Percentiles rank a stretch among this genome's conserved stretches.
These are phyloP conservation scores for Aspergillus udagawae DNA, from an alignment of 2,329 filamentous ascomycete species.

Conservation along the genomic window DNA sequence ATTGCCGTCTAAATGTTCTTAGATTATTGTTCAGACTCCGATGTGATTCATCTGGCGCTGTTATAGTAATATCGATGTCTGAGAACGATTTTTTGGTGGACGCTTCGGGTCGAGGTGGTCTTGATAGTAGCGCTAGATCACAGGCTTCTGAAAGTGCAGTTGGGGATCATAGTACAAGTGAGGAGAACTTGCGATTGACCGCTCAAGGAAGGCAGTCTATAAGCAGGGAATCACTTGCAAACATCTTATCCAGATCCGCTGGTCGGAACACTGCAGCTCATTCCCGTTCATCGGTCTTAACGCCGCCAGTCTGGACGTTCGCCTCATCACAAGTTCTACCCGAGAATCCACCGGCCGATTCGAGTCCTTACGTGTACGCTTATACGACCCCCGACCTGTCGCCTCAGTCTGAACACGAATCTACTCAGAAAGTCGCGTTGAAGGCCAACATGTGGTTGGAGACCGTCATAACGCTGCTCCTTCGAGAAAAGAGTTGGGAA, in stretches of 20 bases:
- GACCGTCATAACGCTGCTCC: conserved; percentile 67
- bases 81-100: conserved; percentile 72
- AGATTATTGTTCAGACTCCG: conserved; percentile 78
- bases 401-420: conserved; percentile 20
- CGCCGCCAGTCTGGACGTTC: conserved; percentile 54
- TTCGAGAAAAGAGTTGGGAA: conserved; percentile 79
- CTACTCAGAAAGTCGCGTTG: conserved; percentile 45
- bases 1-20: conserved; percentile 69
- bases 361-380: conserved; percentile 51
- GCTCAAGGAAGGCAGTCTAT: conserved; percentile 26
- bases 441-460: conserved; percentile 71
- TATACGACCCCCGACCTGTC: conserved; percentile 38
- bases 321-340: conserved; percentile 52
- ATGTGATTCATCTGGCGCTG: conserved; percentile 72
- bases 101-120: conserved; percentile 61
- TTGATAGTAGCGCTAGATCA: conserved; percentile 46
- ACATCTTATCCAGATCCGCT: conserved; percentile 27
- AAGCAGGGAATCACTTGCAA: conserved; percentile 26
- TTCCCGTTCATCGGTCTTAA: conserved; percentile 33
- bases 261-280: conserved; percentile 31
- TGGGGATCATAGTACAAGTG: conserved; percentile 31
- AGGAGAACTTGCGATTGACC: conserved; percentile 32
- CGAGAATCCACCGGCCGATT: conserved; percentile 46
- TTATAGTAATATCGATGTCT: conserved; percentile 66
- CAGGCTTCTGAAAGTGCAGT: conserved; percentile 41